These are phyloP conservation scores for Tricholomella constricta DNA, from an alignment of 768 basidiomycete genomes.

Conservation along the genomic window DNA sequence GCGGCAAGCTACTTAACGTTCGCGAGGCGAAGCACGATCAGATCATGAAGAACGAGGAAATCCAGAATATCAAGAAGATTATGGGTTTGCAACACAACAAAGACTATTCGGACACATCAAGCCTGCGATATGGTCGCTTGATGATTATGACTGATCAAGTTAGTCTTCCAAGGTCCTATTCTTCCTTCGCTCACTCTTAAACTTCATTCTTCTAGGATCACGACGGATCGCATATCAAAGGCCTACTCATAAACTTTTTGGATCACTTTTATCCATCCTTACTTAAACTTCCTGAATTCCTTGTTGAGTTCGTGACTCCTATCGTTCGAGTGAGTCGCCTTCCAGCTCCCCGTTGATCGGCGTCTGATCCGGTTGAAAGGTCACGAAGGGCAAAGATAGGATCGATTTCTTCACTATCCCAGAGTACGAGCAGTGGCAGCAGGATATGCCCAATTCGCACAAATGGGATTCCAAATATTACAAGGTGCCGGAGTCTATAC, in stretches of 20 bases:
- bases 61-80: slow-evolving; percentile 97
- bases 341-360: background rate
- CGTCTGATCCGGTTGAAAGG: slow-evolving; percentile 38
- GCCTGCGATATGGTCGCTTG: slow-evolving; percentile 87
- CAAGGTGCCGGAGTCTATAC: slow-evolving; percentile 67
- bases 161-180: slow-evolving; percentile 18
- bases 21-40: slow-evolving; percentile 95
- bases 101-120: slow-evolving; percentile 68
- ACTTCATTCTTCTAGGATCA: slow-evolving; percentile 68
- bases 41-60: slow-evolving; percentile 98
- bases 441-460: slow-evolving; percentile 69
- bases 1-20: slow-evolving; percentile 96
- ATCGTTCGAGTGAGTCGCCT: slow-evolving; percentile 79
- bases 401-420: slow-evolving; percentile 96
- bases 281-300: slow-evolving; percentile 85
- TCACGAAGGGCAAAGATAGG: slow-evolving; percentile 75
- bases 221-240: slow-evolving; percentile 99
- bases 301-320: slow-evolving; percentile 98
- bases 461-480: slow-evolving; percentile 96
- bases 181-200: background rate
- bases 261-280: slow-evolving; percentile 97
- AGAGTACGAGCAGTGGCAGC: slow-evolving; percentile 92
- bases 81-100: slow-evolving; percentile 95
- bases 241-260: slow-evolving; percentile 96
- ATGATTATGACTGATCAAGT: slow-evolving; percentile 99